Base-by-base conservation (phyloP, 2,329 filamentous ascomycete genomes). In the Clonostachys sp. region DNA sequence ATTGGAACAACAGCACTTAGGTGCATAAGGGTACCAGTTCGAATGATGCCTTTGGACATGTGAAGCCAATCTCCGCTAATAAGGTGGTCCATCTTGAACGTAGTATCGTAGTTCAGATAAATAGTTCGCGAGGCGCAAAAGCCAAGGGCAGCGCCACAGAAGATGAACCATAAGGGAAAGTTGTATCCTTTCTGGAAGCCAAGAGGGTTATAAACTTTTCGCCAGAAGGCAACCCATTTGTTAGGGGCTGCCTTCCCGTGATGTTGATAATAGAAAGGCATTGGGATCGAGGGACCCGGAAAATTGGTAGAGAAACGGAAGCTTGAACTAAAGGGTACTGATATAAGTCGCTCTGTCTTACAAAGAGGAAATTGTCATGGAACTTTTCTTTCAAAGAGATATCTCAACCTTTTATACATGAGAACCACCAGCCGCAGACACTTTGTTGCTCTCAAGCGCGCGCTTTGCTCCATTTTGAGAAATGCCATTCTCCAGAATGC, bases 151-250 rank as follows among this genome's bases (percentile, higher is more conserved):
- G 64, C 64, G 4, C 74, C 73, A 38, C 57, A 62, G 45, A 77
- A 72, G 44, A 80, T 61, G 51, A 74, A 61, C 59, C 72, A 84
- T 3, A 84, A 65, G 36, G 66, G 52, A 53, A 83, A 80, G 58
- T 81, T 83, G 66, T 81, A 82, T 35, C 67, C 68, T 55, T 76
- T 77, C 3, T 63, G 59, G 63, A 84, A 84, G 44, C 80, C 80
- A 24, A 82, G 49, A 4, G 69, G 62, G 41, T 65, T 61, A 55
- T 74, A 76, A 16, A 76, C 42, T 47, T 48, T 33, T 12, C 44
- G 44, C 14, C 34, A 33, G 9, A 17, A 33, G 34, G 44, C n/a
- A 12, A 45, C 44, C n/a, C 36, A 45, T 6, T 20, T 20, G 44
- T 45, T 45, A 6, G 44, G 42, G 14, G 42, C 18, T 12, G 17